Conservation (phyloP, 2,329 filamentous ascomycete species). For the Didymella arachidicola region DNA sequence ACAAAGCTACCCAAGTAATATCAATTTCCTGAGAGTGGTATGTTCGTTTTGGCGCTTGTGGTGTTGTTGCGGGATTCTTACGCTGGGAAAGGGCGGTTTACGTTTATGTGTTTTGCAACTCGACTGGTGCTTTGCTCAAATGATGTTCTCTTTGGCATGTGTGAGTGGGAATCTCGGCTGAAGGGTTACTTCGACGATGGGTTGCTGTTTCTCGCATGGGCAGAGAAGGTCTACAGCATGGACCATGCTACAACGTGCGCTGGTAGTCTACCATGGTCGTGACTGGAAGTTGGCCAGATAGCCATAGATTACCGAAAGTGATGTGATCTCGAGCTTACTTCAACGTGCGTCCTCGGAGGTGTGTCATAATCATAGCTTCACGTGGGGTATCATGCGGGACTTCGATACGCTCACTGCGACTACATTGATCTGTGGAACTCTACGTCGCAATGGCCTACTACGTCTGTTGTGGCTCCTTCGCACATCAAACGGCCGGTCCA, state of each 20-base stretch:
- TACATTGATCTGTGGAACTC: background rate
- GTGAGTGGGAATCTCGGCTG: background rate
- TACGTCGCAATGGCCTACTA: background rate
- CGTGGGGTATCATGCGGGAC: background rate
- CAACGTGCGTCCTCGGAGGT: no score
- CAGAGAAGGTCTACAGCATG: background rate
- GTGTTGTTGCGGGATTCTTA: conserved; percentile 1
- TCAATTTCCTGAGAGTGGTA: background rate
- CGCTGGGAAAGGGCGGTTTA: conserved; percentile 3
- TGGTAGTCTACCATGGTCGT: background rate
- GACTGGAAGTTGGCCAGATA: background rate
- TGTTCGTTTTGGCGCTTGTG: background rate
- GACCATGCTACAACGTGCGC: background rate
- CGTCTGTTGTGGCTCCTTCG: no score
- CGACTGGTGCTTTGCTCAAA: background rate
- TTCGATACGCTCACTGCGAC: background rate
- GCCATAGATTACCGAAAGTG: background rate
- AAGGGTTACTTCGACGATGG: background rate
- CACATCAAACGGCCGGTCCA: conserved; percentile 43
- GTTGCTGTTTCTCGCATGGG: background rate
- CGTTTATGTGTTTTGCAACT: background rate
- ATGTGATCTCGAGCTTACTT: no score
- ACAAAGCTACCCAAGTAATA: no score
- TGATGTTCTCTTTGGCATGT: background rate
- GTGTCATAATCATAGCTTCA: background rate